Base-by-base conservation (phyloP, 805 yeast genomes). In the Ogataea saltuana region DNA sequence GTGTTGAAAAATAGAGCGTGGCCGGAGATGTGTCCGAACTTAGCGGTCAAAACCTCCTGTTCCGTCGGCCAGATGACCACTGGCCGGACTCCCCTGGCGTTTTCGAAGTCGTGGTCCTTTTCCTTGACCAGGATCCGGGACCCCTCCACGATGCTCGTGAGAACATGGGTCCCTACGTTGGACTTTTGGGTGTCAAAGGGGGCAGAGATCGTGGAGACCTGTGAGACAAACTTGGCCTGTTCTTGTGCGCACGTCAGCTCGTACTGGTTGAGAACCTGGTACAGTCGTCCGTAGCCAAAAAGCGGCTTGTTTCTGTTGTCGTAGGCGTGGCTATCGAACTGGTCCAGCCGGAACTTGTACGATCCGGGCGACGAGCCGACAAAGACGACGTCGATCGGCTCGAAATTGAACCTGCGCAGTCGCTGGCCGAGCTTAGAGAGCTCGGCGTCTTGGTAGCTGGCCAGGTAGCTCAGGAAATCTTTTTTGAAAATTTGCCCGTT, bases 351-450 rank as follows among this genome's bases (percentile, higher is more conserved):
- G 23, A 60, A 48, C 13, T 32, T 27, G 39, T 66, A 61, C 0
- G 49, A 49, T 1, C 80, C 76, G 0, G 88, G 85, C 0, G 74
- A 64, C 1, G 87, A 80, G 2, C 75, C 78, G 7, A 83, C 55
- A 35, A 82, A 72, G 17, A 79, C 76, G 3, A 75, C 83, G 19
- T 68, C 67, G 0, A 83, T 64, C 0, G 67, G 49, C 32, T 56
- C 56, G 50, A 82, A 83, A 54, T 79, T 74, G 49, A 64, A 71
- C 1, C 43, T 35, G 3, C 50, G 41, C 1, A 83, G 21, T 1
- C 41, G 30, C 1, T 50, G 38, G 1, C 68, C 59, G 10, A 77
- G 50, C 0, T 43, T 44, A 9, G 55, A 39, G 0, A 76, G 42
- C 8, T 48, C 54, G 0, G 44, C 31, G 4, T 63, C 60, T 2